A percentile compares a stretch with the other conserved stretches of the same genome.
Conservation (phyloP, 176 grass and related monocot genomes). For the Triticum urartu region DNA sequence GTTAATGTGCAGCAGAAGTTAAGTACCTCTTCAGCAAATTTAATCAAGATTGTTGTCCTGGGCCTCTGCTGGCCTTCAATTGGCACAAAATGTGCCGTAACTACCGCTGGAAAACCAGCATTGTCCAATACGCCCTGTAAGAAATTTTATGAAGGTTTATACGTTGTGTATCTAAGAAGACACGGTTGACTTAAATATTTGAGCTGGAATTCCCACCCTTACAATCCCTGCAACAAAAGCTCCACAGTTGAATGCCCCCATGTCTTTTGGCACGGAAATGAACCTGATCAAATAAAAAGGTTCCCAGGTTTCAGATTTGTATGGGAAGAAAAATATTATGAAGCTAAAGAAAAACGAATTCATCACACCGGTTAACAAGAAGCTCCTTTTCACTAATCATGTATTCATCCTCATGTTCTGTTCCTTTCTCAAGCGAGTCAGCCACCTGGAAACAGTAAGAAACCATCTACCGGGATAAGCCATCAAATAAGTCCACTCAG, state of each 20-base stretch:
- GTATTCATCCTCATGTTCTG: constrained; percentile 98
- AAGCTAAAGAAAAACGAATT: neutral
- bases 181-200: neutral
- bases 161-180: constrained; percentile 9
- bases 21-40: constrained; percentile 92
- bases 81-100: constrained; percentile 90
- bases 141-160: neutral
- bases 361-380: constrained; percentile 86
- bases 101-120: constrained; percentile 83
- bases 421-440: constrained; percentile 99
- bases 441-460: constrained; percentile 63
- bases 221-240: constrained; percentile 98
- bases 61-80: constrained; percentile 90
- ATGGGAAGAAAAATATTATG: neutral
- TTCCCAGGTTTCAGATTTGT: neutral
- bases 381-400: constrained; percentile 99
- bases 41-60: constrained; percentile 94
- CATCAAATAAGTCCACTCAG: constrained; percentile 7
- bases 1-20: constrained; percentile 8
- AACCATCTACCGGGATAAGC: constrained; percentile 16
- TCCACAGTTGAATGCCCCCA: constrained; percentile 97
- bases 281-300: constrained; percentile 59
- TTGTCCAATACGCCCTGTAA: constrained; percentile 82
- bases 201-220: constrained; percentile 47
- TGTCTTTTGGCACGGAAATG: constrained; percentile 96